Base-by-base conservation (phyloP, 2,329 filamentous ascomycete species). In the Nannizzia gypsea region DNA sequence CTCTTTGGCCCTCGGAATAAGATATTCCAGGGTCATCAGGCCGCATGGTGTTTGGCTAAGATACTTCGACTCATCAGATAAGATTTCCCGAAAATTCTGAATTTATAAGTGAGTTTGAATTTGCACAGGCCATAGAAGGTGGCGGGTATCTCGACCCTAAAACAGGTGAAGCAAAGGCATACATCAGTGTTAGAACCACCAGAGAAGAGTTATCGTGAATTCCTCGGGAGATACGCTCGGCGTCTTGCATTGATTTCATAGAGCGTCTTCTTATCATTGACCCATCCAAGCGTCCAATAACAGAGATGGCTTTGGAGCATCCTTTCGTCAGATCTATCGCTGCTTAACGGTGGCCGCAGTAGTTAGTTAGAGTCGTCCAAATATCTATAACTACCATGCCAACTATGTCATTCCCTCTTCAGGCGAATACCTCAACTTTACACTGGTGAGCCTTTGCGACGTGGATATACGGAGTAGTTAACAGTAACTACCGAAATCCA, bases 1-100 rank as follows among this genome's bases (percentile, higher is more conserved):
- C 13, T 63, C 8, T 55, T 61, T 42, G 59, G 59, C 22, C 48
- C 20, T 6, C 48, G n/a, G n/a, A n/a, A n/a, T n/a, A 17, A 5
- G 20, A 52, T 52, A 52, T 22, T 52, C 6, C 22, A 36, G 5
- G 9, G 17, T n/a, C 1, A 55, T 55, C 52, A 22, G 26, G 17
- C 26, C 0, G 26, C 52, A 55, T 36, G 26, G 52, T 38, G 28
- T 20, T 17, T 55, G 2, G 28, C 52, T 15, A 34, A 13, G 36
- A 55, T 55, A 55, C n/a, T 31, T 15, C 13, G 26, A 1, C 50
- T 31, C 4, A 13, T n/a, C 24, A 24, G 50, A 28, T 20, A 36
- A 6, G n/a, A 4, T 5, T 8, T 6, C 46, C 54, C 1, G 28
- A 38, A 20, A 55, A 55, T 34, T 26, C n/a, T 1, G 50, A 6